Percentiles rank a stretch among this genome's conserved stretches.
Conservation (phyloP, 176 grass and related monocot species). For the Raddia distichophylla region DNA sequence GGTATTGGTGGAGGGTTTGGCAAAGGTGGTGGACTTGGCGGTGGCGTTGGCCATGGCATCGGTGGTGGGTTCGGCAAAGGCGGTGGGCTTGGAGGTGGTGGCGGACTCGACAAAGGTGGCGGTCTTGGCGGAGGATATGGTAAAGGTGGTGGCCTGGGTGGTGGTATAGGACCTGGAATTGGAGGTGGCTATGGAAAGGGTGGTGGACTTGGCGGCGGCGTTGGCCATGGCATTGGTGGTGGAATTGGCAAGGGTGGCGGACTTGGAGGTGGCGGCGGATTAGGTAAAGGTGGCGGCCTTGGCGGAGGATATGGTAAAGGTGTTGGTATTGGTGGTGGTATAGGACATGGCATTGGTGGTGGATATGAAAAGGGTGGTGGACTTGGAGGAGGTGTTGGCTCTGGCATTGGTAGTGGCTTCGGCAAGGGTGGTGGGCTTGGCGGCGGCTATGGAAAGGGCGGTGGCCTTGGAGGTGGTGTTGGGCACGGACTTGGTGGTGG, state of each 20-base stretch:
- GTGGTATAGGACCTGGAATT: background rate
- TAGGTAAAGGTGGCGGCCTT: background rate
- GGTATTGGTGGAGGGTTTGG: constrained; percentile 40
- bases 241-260: constrained; percentile 21
- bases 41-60: constrained; percentile 1
- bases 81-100: constrained; percentile 27
- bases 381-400: background rate
- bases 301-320: constrained; percentile 26
- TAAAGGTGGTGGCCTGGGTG: constrained; percentile 32
- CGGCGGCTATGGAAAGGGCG: constrained; percentile 26
- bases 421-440: constrained; percentile 34
- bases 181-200: constrained; percentile 23
- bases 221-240: constrained; percentile 27
- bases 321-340: constrained; percentile 24
- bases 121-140: constrained; percentile 38
- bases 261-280: background rate
- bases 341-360: constrained; percentile 35
- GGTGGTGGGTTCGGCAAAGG: constrained; percentile 27
- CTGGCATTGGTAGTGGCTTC: background rate
- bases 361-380: constrained; percentile 31
- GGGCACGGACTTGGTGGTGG: constrained; percentile 40
- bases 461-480: constrained; percentile 14
- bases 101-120: constrained; percentile 29
- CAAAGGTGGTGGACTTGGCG: constrained; percentile 20
- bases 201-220: constrained; percentile 19